Evolutionary conservation across 2,329 filamentous ascomycete genomes (phyloP).

Genomic region (Fusarium sp.): DNA sequence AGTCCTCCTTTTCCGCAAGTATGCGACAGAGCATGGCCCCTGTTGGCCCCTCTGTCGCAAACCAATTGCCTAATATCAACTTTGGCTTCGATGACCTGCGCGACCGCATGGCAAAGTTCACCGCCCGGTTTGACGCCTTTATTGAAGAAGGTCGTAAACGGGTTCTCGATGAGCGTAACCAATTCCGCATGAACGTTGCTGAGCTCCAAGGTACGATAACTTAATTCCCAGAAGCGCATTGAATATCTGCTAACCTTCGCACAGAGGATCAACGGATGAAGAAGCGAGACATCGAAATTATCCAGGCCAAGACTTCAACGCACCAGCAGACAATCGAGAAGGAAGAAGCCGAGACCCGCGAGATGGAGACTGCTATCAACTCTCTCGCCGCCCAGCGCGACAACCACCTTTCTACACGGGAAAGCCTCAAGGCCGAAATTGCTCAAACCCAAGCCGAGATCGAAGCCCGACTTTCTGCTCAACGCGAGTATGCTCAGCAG

Average conservation of each 20-base stretch:
- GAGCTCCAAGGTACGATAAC: constrained; percentile 83
- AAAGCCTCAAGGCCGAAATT: constrained; percentile 70
- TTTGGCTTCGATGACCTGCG: constrained; percentile 97
- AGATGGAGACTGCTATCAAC: constrained; percentile 75
- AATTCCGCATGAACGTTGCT: constrained; percentile 89
- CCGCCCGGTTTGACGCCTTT: constrained; percentile 88
- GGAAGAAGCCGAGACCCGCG: constrained; percentile 79
- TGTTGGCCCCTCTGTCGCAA: constrained; percentile 74
- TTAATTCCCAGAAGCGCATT: not conserved
- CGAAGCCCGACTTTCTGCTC: constrained; percentile 75
- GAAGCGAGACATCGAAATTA: constrained; percentile 86
- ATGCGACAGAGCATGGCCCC: constrained; percentile 69
- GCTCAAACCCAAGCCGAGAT: constrained; percentile 77
- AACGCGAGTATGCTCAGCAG: constrained; percentile 77
- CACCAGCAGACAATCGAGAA: constrained; percentile 81
- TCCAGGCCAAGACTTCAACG: constrained; percentile 75
- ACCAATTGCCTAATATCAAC: constrained; percentile 87
- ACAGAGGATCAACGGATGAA: constrained; percentile 92
- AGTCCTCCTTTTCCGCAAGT: constrained; percentile 75
- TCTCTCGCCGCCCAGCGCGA: constrained; percentile 70
- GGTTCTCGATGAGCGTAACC: constrained; percentile 91
- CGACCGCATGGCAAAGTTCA: constrained; percentile 95
- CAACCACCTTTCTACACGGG: constrained; percentile 67
- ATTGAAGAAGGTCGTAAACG: constrained; percentile 92
- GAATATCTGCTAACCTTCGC: not conserved